Percentiles rank a stretch among this genome's conserved stretches.
phyloP scores from a whole-genome alignment of 1,284 basidiomycete species.

The Coriolopsis trogii region DNA sequence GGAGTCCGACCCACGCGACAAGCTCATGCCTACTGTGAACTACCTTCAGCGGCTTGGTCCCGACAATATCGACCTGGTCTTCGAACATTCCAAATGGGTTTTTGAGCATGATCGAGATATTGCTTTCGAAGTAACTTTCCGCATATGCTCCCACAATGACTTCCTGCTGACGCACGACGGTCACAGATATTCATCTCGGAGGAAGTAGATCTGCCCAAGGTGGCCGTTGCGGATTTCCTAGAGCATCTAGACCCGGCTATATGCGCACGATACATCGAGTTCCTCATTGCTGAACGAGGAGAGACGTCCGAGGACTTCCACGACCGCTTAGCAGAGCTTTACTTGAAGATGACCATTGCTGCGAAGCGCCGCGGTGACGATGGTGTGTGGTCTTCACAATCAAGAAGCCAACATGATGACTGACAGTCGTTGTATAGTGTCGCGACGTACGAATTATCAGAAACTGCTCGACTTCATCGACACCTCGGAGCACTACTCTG shows the following conservation, averaged over 20 bases:
- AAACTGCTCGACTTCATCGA: slow-evolving; percentile 83
- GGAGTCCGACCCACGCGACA: slow-evolving; percentile 79
- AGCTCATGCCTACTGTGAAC: slow-evolving; percentile 81
- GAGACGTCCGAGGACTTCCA: slow-evolving; percentile 78
- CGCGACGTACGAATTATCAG: slow-evolving; percentile 52
- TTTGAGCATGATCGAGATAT: slow-evolving; percentile 73
- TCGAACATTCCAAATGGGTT: slow-evolving; percentile 84
- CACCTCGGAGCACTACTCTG: slow-evolving; percentile 70
- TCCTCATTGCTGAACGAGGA: slow-evolving; percentile 74
- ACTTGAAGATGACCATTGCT: slow-evolving; percentile 66
- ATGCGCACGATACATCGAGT: slow-evolving; percentile 86
- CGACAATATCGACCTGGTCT: slow-evolving; percentile 78
- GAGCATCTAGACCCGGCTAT: slow-evolving; percentile 69
- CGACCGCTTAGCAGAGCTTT: slow-evolving; percentile 87
- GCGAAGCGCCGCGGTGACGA: slow-evolving; percentile 59
- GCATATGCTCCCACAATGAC: too few species aligned
- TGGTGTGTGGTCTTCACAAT: slow-evolving; percentile 40
- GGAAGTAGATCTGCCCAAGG: slow-evolving; percentile 85
- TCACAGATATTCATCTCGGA: slow-evolving; percentile 92
- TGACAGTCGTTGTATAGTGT: slow-evolving; percentile 37
- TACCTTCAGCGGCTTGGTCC: slow-evolving; percentile 93
- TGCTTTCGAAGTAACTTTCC: slow-evolving; percentile 70
- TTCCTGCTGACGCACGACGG: neutral
- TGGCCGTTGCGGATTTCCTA: slow-evolving; percentile 77
- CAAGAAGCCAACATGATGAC: neutral